These are phyloP conservation scores for Ophiostoma ips DNA, from an alignment of 2,329 filamentous ascomycete genomes.

Conservation along the genomic window DNA sequence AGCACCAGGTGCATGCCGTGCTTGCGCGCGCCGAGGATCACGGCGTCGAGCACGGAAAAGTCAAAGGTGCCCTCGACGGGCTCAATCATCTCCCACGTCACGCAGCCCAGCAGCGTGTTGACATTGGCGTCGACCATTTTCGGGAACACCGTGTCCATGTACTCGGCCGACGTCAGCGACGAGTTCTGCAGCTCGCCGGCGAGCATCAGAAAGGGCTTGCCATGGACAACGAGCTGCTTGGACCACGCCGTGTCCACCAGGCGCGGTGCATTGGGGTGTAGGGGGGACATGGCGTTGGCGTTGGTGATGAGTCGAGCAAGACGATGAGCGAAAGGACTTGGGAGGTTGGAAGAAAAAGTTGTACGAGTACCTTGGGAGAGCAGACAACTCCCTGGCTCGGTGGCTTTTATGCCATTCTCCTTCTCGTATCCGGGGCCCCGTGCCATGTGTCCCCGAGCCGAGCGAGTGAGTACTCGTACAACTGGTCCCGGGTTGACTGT, in stretches of 20 bases:
- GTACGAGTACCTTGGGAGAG: no score
- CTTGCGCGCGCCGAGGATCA: slow-evolving; percentile 14
- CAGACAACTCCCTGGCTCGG: no score
- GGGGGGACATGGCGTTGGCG: background rate
- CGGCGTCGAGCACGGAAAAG: slow-evolving; percentile 17
- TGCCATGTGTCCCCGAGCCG: no score
- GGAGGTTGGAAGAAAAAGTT: no score
- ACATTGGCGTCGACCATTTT: slow-evolving; percentile 15
- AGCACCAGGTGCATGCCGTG: slow-evolving; percentile 16
- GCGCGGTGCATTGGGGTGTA: background rate
- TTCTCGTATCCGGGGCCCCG: no score
- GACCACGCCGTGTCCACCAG: background rate
- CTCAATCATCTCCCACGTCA: slow-evolving; percentile 22
- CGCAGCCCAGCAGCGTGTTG: slow-evolving; percentile 20
- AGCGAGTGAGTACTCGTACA: no score
- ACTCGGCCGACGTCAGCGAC: slow-evolving; percentile 17
- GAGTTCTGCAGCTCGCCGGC: slow-evolving; percentile 21
- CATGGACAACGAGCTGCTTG: slow-evolving; percentile 21
- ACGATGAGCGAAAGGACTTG: no score
- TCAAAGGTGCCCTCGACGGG: slow-evolving; percentile 18
- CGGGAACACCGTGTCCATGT: slow-evolving; percentile 17
- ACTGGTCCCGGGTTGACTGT: no score
- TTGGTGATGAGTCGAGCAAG: background rate
- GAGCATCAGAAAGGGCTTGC: slow-evolving; percentile 20
- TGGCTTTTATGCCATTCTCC: no score